These are phyloP conservation scores for Geum urbanum DNA, from an alignment of 306 rosid genomes.

Conservation along the genomic window DNA sequence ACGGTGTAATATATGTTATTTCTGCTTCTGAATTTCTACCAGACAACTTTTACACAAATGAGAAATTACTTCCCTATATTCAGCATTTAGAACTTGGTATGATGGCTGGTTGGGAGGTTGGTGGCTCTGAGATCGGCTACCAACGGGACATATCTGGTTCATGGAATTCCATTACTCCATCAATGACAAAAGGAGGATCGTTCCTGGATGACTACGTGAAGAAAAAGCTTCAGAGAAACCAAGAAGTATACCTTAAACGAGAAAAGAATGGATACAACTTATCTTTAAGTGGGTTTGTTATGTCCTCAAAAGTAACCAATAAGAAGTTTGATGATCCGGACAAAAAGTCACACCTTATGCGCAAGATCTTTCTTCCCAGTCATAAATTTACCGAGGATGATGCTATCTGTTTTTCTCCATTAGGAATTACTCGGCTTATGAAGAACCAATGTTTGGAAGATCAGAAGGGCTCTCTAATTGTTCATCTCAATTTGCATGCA, in stretches of 20 bases:
- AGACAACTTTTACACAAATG: conserved; percentile 34
- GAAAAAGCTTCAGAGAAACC: conserved; percentile 32
- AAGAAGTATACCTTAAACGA: conserved; percentile 30
- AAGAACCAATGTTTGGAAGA: conserved; percentile 36
- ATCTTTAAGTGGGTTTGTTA: conserved; percentile 51
- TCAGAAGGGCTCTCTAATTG: conserved; percentile 49
- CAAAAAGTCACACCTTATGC: conserved; percentile 45
- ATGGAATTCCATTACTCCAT: conserved; percentile 25
- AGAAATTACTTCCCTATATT: conserved; percentile 55
- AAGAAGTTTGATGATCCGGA: conserved; percentile 37
- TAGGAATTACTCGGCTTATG: conserved; percentile 70
- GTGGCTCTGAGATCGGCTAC: conserved; percentile 64
- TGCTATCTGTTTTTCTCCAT: conserved; percentile 65
- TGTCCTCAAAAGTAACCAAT: conserved; percentile 37
- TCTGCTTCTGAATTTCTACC: conserved; percentile 39
- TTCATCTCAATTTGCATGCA: conserved; percentile 57
- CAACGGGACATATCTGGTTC: conserved; percentile 40
- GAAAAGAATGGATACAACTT: conserved; percentile 34
- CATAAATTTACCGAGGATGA: conserved; percentile 53
- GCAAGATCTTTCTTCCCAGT: conserved; percentile 61
- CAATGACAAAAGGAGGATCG: conserved; percentile 27
- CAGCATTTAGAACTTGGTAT: conserved; percentile 53
- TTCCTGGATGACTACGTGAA: conserved; percentile 31
- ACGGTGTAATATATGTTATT: conserved; percentile 69
- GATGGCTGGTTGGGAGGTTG: conserved; percentile 77